phyloP scores from a whole-genome alignment of 106 monocot species.

The Phalaenopsis equestris region DNA sequence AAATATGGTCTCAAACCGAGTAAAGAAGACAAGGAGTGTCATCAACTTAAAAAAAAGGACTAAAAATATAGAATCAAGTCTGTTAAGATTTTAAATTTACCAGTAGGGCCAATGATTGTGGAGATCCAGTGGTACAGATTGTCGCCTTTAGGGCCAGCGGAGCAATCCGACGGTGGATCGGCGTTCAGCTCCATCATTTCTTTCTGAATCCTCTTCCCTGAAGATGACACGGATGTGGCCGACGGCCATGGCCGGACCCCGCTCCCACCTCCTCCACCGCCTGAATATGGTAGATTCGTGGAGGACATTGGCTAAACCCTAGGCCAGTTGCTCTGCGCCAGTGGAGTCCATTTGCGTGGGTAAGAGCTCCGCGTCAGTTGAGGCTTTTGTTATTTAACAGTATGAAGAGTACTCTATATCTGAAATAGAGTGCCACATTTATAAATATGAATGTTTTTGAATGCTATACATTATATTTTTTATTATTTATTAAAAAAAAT shows the following conservation, averaged over 20 bases:
- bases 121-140: constrained; percentile 92
- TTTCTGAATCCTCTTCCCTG: constrained; percentile 92
- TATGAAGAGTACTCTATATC: too few species aligned
- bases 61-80: background rate
- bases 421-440: too few species aligned
- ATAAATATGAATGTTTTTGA: too few species aligned
- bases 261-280: background rate
- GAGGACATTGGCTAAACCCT: background rate
- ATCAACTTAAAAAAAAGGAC: background rate
- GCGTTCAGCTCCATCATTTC: constrained; percentile 79
- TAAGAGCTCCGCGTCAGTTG: too few species aligned
- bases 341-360: too few species aligned
- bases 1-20: too few species aligned
- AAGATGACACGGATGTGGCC: constrained; percentile 53
- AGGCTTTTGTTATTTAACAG: too few species aligned
- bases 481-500: too few species aligned
- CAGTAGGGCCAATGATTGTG: constrained; percentile 75
- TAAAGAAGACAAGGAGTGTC: background rate
- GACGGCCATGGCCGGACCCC: constrained; percentile 54
- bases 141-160: constrained; percentile 82
- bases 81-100: constrained; percentile 12
- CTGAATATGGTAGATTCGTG: background rate
- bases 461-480: too few species aligned
- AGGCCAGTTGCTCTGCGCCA: background rate
- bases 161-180: constrained; percentile 72